phyloP scores from a whole-genome alignment of 768 basidiomycete genomes.

The Kwoniella newhampshirensis region DNA sequence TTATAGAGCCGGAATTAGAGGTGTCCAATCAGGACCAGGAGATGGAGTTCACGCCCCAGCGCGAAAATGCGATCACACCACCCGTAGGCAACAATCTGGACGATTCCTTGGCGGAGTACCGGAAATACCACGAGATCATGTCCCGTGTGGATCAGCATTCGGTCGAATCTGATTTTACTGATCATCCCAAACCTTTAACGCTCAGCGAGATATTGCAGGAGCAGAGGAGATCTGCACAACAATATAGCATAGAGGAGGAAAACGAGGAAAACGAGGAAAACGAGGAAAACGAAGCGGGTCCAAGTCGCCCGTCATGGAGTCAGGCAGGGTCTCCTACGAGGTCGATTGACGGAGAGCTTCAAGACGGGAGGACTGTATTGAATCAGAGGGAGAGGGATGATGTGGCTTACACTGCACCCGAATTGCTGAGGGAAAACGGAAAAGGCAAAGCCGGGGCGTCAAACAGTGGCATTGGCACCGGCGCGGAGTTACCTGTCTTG shows the following conservation, averaged over 20 bases:
- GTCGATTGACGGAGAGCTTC: slow-evolving; percentile 2
- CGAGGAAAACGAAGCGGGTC: slow-evolving; percentile 12
- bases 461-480: too few species aligned
- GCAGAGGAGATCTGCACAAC: too few species aligned
- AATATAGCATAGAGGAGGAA: not conserved
- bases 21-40: too few species aligned
- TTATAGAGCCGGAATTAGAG: too few species aligned
- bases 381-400: slow-evolving; percentile 9
- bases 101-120: not conserved
- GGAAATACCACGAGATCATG: not conserved
- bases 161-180: too few species aligned
- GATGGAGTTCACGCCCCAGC: too few species aligned
- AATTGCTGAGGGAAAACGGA: slow-evolving; percentile 14
- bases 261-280: not conserved
- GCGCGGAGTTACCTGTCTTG: too few species aligned
- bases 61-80: too few species aligned
- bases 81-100: too few species aligned
- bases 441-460: slow-evolving; percentile 9
- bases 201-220: too few species aligned
- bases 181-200: too few species aligned
- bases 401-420: slow-evolving; percentile 26
- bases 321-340: not conserved
- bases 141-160: too few species aligned
- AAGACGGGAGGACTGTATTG: not conserved
- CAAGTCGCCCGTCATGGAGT: slow-evolving; percentile 11